A percentile compares a stretch with the other conserved stretches of the same genome.
Conservation (phyloP, 306 rosid genomes). For the Pterocarpus santalinus region DNA sequence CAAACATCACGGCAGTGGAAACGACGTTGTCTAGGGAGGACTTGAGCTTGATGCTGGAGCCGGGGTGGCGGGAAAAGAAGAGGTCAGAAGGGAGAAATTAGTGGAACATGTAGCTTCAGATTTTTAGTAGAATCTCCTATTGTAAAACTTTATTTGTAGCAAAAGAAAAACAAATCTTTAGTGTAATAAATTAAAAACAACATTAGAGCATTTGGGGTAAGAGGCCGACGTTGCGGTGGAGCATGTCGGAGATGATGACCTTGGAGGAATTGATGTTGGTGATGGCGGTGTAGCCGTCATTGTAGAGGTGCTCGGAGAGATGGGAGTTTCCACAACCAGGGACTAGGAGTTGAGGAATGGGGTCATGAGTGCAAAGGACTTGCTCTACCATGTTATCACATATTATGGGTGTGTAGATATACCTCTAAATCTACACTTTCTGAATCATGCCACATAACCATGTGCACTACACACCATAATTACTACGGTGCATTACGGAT, state of each 20-base stretch:
- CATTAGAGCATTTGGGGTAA: constrained; percentile 73
- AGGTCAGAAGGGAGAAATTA: neutral
- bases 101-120: neutral
- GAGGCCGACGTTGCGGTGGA: constrained; percentile 87
- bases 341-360: constrained; percentile 61
- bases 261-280: constrained; percentile 91
- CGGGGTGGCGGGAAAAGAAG: too few species aligned
- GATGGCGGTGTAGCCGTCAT: constrained; percentile 67
- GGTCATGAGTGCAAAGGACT: too few species aligned
- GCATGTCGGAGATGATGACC: constrained; percentile 85
- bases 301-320: constrained; percentile 89
- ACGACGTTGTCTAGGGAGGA: too few species aligned
- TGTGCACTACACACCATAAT: too few species aligned
- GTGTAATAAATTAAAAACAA: constrained; percentile 3
- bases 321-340: constrained; percentile 94
- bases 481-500: too few species aligned
- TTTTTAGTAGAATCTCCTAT: constrained; percentile 1
- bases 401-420: too few species aligned
- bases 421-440: too few species aligned
- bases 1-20: too few species aligned
- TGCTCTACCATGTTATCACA: too few species aligned
- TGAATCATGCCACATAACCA: too few species aligned
- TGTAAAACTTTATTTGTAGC: neutral
- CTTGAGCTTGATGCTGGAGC: too few species aligned
- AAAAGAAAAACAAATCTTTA: neutral